Base-by-base conservation (phyloP, 306 rosid genomes). In the Quercus alba region DNA sequence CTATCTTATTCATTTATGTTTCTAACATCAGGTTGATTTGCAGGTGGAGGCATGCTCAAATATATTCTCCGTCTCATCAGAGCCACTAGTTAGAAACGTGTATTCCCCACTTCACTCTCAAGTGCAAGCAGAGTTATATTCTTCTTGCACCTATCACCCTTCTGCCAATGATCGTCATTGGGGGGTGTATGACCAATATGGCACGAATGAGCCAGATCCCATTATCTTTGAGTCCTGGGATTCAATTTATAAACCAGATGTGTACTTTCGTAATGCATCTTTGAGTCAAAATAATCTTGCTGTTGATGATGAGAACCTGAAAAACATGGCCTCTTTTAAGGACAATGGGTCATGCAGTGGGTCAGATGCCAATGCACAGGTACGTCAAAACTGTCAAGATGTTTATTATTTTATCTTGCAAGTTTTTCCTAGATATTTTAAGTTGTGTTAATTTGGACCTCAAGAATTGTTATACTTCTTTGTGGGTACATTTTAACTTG, bases 91-190 rank as follows among this genome's bases (percentile, higher is more conserved):
- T 28, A 85, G 82, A 81, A 86, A 78, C 66, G 23, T 92, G 9
- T 87, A 85, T 78, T 86, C 94, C 73, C 95, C 95, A 6, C 38
- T 35, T 55, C 87, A 82, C 81, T 52, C 66, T 11, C 93, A 85
- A 80, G 57, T 86, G 90, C 90, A 80, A 23, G 74, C 82, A 4
- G 86, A 87, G 83, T 71, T 82, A 4, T 73, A 76, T 21, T 71
- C 84, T 1, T 76, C 80, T 31, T 52, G 72, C 69, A 62, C 75
- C 66, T 77, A 64, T 77, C 80, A 71, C 68, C 72, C 85, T 26
- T 73, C 66, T 41, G 66, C 75, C 82, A 70, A 68, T 71, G 85
- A 66, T 56, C 30, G 71, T 66, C 80, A 30, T 20, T 73, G 6
- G 23, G 90, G 72, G 70, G 63, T 57, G 83, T 1, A 0, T 67